Base-by-base conservation (phyloP, 768 basidiomycete species). In the Boletus rufocinnamomeus region DNA sequence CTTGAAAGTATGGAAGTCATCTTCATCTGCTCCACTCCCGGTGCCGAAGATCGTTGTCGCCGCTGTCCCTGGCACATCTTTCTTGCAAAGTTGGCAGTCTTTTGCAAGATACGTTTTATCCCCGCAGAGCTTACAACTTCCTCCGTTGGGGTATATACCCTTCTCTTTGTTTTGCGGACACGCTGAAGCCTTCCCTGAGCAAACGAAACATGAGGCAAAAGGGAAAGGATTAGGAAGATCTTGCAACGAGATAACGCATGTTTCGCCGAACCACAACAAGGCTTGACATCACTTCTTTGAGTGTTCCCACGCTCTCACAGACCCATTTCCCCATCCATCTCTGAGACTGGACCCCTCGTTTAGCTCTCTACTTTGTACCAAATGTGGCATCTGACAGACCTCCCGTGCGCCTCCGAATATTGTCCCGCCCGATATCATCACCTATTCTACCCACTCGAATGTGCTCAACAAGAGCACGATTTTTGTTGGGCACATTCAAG, bases 131-230 rank as follows among this genome's bases (percentile, higher is more conserved):
- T 93, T 95, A 68, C 95, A 98, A 57, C 80, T 83, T 3, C 95
- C 94, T 28, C 94, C 94, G 59, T 96, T 89, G 0, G 93, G 92
- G 65, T 97, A 97, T 27, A 96, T 80, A 0, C 95, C 93, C 63
- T 84, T 89, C 0, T 79, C 80, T 62, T 82, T 81, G 68, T 97
- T 97, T 65, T 87, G 35, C 0, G 91, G 89, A 72, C 95, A 98
- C 14, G 83, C 74, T 2, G 90, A 87, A 3, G 81, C 95, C 64
- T 82, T 87, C 4, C 79, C 80, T 5, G 84, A 84, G 69, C 95
- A 98, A 23, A 97, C 89, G 69, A 94, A 98, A 74, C 95, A 98
- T 6, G 88, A 90, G 0, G 95, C 93, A 64, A 85, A 93, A 1
- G 94, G 95, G 4, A 93, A 78, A 1, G 89, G 88, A 57, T 91